Base-by-base conservation (phyloP, 352 stramenopile genomes). In the Globisporangium echinulatum region DNA sequence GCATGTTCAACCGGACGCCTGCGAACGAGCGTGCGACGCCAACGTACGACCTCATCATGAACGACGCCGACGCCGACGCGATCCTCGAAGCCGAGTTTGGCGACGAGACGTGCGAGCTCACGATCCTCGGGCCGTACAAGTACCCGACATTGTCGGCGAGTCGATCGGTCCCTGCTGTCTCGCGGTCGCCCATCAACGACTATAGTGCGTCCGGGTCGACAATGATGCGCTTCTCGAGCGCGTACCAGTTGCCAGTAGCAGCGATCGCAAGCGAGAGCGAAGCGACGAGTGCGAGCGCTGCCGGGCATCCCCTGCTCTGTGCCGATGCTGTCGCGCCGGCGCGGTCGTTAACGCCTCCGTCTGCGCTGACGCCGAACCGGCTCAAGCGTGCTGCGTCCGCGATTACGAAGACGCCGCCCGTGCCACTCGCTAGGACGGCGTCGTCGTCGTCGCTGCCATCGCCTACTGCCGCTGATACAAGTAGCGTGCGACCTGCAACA, bases 71-170 rank as follows among this genome's bases (percentile, higher is more conserved):
- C 25, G 59, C 59, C 5, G 69, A 72, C 15, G 58, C 65, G 40
- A 75, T 75, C 25, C 43, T 75, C 13, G 66, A 61, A 49, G 59
- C 62, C 5, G 62, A 72, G 43, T 73, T 71, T 59, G 69, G 62
- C 3, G 49, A 15, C 47, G 54, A 63, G 42, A 46, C 38, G 11
- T 69, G 69, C 43, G 68, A 75, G 39, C 46, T 75, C 1, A 61
- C 47, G 4, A 60, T 75, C 2, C 68, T 75, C 37, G 63, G 56
- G 49, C 49, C 59, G 17, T 75, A 75, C 61, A 64, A 56, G 19
- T 75, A 75, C 48, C 69, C 69, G 2, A 57, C 56, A 0, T 11
- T 66, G n/a, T 64, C 68, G n/a, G 50, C 49, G 9, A 53, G 40
- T 19, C 38, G 49, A 11, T 47, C 59, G 43, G 5, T n/a, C 25